These are phyloP conservation scores for Moricandia moricandioides DNA, from an alignment of 345 rosid genomes.

Conservation along the genomic window DNA sequence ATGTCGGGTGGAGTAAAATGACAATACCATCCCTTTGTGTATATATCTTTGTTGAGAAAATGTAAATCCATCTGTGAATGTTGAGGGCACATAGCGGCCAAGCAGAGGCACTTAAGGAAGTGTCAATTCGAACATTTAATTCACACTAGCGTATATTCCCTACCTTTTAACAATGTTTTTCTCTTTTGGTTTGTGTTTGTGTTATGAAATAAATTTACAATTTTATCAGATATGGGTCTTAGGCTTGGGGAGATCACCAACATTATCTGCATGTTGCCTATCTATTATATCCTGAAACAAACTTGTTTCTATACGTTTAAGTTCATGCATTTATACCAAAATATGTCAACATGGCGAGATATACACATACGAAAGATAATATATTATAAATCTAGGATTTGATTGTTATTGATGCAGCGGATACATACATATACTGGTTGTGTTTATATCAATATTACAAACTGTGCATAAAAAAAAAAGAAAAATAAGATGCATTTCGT, in stretches of 20 bases:
- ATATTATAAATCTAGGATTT: not conserved
- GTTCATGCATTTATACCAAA: conserved; percentile 24
- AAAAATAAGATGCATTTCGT: not conserved
- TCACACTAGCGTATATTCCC: conserved; percentile 17
- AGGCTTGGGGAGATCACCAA: conserved; percentile 17
- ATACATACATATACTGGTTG: not conserved
- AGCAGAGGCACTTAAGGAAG: conserved; percentile 32
- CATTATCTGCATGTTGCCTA: conserved; percentile 5
- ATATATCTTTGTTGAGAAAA: conserved; percentile 5
- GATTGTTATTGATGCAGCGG: not conserved
- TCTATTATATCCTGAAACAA: conserved; percentile 9
- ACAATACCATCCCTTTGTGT: conserved; percentile 4
- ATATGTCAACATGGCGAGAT: conserved; percentile 13
- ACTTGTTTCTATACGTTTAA: conserved; percentile 6
- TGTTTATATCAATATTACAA: conserved; percentile 15
- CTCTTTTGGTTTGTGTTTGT: not conserved
- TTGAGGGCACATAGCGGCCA: conserved; percentile 31
- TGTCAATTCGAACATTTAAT: conserved; percentile 36
- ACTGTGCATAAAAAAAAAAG: not conserved
- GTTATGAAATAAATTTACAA: not conserved
- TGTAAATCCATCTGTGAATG: conserved; percentile 33
- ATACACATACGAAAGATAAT: not conserved
- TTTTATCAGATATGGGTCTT: conserved; percentile 18
- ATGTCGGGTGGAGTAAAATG: conserved; percentile 27
- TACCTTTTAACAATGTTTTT: not conserved